phyloP scores from a whole-genome alignment of 805 yeast species.

The Metschnikowia proteae region DNA sequence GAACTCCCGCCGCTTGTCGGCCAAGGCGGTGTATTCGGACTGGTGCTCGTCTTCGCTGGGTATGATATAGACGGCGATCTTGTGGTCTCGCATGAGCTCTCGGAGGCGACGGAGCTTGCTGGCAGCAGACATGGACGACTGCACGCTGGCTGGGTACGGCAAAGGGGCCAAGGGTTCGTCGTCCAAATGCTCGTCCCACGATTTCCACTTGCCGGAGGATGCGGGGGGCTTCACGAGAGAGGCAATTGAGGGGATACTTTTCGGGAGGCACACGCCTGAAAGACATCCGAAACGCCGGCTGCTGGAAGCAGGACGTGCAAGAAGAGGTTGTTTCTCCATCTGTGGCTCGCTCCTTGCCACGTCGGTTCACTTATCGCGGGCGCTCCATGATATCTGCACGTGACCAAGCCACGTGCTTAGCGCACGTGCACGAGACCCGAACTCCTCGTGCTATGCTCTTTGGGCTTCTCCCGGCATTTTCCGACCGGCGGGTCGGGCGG shows the following conservation, averaged over 20 bases:
- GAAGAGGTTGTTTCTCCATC: conserved; percentile 5
- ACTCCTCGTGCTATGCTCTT: no score
- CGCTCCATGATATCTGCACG: not conserved
- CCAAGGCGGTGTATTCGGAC: conserved; percentile 17
- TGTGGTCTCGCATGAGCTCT: conserved; percentile 12
- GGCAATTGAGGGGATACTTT: not conserved
- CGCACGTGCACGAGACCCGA: no score
- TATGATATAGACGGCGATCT: conserved; percentile 18
- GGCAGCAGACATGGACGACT: not conserved
- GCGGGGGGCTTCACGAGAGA: not conserved
- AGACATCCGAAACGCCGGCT: not conserved
- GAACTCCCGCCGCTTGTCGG: conserved; percentile 19
- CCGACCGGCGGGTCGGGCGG: no score
- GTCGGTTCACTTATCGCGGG: not conserved
- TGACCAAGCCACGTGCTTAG: not conserved
- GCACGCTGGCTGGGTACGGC: conserved; percentile 17
- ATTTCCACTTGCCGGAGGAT: not conserved
- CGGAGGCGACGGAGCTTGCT: conserved; percentile 13
- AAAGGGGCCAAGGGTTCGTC: conserved; percentile 24
- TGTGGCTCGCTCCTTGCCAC: not conserved
- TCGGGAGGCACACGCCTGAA: not conserved
- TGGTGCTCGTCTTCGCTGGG: conserved; percentile 22
- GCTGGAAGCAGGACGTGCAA: not conserved
- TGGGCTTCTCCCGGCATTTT: no score
- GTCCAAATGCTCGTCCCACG: conserved; percentile 18